A percentile compares a stretch with the other conserved stretches of the same genome.
phyloP scores from a whole-genome alignment of 805 yeast genomes.

The Cyberlindnera mississippiensis region DNA sequence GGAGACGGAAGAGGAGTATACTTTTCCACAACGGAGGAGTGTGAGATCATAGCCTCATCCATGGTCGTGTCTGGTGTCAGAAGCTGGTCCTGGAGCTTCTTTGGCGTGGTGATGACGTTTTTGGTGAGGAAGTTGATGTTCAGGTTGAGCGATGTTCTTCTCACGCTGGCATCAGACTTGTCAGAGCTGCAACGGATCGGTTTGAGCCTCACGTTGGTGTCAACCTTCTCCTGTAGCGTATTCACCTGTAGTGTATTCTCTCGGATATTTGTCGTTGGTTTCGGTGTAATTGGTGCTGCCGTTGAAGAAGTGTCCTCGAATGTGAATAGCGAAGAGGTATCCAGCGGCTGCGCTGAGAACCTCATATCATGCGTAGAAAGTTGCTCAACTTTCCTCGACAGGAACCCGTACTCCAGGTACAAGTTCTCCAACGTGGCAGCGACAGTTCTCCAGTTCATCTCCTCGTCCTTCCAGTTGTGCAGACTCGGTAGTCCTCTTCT shows the following conservation, averaged over 20 bases:
- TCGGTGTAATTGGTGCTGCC: background rate
- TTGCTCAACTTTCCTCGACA: constrained; percentile 23
- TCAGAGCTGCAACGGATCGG: constrained; percentile 21
- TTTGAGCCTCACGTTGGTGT: constrained; percentile 10
- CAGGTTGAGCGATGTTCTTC: constrained; percentile 9
- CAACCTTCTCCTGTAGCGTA: constrained; percentile 2
- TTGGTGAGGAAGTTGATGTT: constrained; percentile 10
- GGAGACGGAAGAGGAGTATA: too few relatives aligned
- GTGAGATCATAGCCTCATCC: background rate
- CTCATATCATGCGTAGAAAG: constrained; percentile 7
- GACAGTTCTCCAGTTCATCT: constrained; percentile 41
- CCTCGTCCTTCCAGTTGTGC: constrained; percentile 30
- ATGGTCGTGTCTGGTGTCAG: constrained; percentile 19
- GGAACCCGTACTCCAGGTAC: constrained; percentile 36
- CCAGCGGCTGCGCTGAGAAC: constrained; percentile 1
- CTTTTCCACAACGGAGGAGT: background rate
- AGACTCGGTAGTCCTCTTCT: constrained; percentile 16
- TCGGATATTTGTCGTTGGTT: too few relatives aligned
- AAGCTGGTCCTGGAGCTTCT: constrained; percentile 3
- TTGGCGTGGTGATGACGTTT: constrained; percentile 2
- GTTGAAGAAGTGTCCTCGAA: constrained; percentile 1
- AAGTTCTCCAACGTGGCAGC: constrained; percentile 44
- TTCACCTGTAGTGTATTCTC: too few relatives aligned
- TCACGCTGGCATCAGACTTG: background rate
- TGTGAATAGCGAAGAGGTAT: constrained; percentile 1